Base-by-base conservation (phyloP, 441 rosid genomes). In the Caryocar brasiliense region DNA sequence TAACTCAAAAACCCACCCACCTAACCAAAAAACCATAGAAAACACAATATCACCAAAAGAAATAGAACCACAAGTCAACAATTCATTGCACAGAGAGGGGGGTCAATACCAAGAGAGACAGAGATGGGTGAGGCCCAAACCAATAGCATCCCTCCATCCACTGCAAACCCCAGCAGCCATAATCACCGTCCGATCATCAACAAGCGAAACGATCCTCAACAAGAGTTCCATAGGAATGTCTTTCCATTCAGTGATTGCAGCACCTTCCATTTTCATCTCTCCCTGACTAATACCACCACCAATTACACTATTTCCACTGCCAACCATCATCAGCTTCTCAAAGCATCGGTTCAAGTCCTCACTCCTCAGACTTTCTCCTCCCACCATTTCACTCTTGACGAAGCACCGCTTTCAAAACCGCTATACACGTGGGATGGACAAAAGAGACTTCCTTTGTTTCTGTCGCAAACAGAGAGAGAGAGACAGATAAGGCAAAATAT, bases 61-160 rank as follows among this genome's bases (percentile, higher is more conserved):
- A 5, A 47, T 0, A 35, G 17, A 32, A 33, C 23, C 9, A 22
- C 22, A 18, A 39, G 2, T 21, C 13, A 27, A 22, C 3, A 18
- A 21, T 6, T 24, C 6, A 17, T 12, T 8, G 12, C 3, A 22
- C 26, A 28, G 23, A 38, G 40, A 43, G 25, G 18, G 7, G 5
- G 48, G 1, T 42, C n/a, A 55, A 48, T 77, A 91, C 98, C 96
- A 78, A 33, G 79, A 82, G 56, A 91, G 93, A 49, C 74, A 78
- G 29, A 91, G 85, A 59, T 77, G 86, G 24, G 93, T 81, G 48
- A 81, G 80, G 38, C 88, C 98, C 67, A 83, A 58, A 51, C 80
- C 68, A 41, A 85, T 62, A 20, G 85, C 82, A 68, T 87, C 98
- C 58, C 95, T 85, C 98, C 98, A 91, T 7, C 93, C 93, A 60